phyloP scores from a whole-genome alignment of 2,329 filamentous ascomycete genomes.

The Pestalotiopsis sp. region DNA sequence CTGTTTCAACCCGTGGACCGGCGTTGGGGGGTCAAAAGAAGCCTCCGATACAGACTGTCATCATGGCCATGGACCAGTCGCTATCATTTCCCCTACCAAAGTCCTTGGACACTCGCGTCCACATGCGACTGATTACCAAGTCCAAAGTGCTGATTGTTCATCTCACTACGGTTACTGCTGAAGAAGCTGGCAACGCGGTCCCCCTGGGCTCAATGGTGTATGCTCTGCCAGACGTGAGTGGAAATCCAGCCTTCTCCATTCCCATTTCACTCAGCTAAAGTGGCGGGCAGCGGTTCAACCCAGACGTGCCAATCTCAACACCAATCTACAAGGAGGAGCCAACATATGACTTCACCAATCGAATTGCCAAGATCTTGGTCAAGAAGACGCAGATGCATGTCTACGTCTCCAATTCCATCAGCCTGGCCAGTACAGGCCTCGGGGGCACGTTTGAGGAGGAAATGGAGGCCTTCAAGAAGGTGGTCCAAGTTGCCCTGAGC shows the following conservation, averaged over 20 bases:
- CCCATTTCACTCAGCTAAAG: neutral
- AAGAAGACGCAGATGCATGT: slow-evolving; percentile 71
- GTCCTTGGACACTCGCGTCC: slow-evolving; percentile 62
- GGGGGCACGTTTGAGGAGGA: slow-evolving; percentile 90
- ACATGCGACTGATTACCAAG: slow-evolving; percentile 61
- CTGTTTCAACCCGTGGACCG: too few relatives aligned
- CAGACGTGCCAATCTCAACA: slow-evolving; percentile 71
- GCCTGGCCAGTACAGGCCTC: slow-evolving; percentile 71
- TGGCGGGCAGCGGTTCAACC: slow-evolving; percentile 47
- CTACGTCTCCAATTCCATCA: slow-evolving; percentile 91
- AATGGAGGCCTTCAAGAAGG: slow-evolving; percentile 80
- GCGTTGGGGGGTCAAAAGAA: too few relatives aligned
- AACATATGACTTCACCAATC: slow-evolving; percentile 83
- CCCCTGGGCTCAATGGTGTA: slow-evolving; percentile 90
- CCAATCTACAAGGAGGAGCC: slow-evolving; percentile 75
- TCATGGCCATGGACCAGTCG: slow-evolving; percentile 35
- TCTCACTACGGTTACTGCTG: slow-evolving; percentile 59
- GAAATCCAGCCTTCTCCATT: neutral
- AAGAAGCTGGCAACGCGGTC: slow-evolving; percentile 51
- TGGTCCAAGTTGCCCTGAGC: slow-evolving; percentile 70
- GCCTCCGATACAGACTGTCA: neutral
- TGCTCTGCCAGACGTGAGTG: slow-evolving; percentile 81
- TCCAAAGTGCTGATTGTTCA: slow-evolving; percentile 62
- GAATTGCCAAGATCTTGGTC: slow-evolving; percentile 83
- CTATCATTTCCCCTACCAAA: slow-evolving; percentile 63